phyloP scores from a whole-genome alignment of 2,329 filamentous ascomycete genomes.

The Cadophora luteo-olivacea region DNA sequence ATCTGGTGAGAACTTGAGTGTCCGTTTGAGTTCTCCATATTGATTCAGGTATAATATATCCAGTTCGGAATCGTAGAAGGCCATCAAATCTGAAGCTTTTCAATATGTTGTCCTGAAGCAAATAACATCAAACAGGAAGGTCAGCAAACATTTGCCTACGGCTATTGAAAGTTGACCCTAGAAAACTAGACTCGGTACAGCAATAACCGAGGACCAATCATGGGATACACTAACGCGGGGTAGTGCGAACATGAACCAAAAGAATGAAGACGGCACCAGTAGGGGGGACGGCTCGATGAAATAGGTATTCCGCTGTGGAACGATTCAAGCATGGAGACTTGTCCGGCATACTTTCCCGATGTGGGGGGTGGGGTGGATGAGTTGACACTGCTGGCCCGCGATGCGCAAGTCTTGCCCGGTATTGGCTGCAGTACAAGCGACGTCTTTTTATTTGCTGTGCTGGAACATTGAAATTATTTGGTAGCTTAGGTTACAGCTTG shows the following conservation, averaged over 20 bases:
- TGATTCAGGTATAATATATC: too few species aligned
- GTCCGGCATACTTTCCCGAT: not conserved
- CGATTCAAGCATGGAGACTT: not conserved
- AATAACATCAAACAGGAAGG: not conserved
- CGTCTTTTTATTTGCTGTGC: not conserved
- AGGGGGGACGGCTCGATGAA: not conserved
- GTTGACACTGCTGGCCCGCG: too few species aligned
- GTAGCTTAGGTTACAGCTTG: too few species aligned
- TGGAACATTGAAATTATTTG: too few species aligned
- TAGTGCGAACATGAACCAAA: not conserved
- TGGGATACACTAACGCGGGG: not conserved
- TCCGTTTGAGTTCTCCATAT: not conserved
- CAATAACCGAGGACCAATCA: slow-evolving; percentile 8
- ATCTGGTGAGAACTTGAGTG: not conserved
- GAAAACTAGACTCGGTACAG: not conserved
- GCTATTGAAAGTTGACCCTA: not conserved
- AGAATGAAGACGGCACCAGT: not conserved
- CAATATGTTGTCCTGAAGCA: not conserved
- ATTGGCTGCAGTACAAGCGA: not conserved
- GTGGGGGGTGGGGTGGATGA: not conserved
- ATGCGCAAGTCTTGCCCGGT: too few species aligned
- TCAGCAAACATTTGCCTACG: not conserved
- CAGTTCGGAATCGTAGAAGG: too few species aligned
- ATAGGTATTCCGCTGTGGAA: not conserved
- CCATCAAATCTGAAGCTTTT: too few species aligned